Evolutionary conservation across 164 flowering plant genomes (phyloP).

Genomic region (Vitis labrusca): DNA sequence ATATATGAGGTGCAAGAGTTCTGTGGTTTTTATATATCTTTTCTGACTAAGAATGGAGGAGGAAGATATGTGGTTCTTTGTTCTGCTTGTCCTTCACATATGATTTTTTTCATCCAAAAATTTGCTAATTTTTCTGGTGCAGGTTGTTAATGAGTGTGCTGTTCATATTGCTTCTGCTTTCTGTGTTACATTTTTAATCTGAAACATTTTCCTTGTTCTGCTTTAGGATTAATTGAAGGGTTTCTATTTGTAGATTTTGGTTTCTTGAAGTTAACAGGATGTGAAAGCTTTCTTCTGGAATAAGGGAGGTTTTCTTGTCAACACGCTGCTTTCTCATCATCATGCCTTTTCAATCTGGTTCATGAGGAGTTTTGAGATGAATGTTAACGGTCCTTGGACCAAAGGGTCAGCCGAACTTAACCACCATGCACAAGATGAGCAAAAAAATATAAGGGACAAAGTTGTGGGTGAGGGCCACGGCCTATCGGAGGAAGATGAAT

Average conservation of each 20-base stretch:
- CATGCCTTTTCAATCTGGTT: slow-evolving; percentile 50
- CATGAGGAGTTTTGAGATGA: slow-evolving; percentile 48
- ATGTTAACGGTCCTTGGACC: slow-evolving; percentile 25
- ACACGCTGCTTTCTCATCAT: slow-evolving; percentile 28
- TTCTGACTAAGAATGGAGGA: too few relatives aligned
- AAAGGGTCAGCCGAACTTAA: slow-evolving; percentile 34
- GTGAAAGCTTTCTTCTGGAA: slow-evolving; percentile 29
- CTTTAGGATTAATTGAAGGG: slow-evolving; percentile 2
- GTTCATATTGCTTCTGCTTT: too few relatives aligned
- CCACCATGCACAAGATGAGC: slow-evolving; percentile 28
- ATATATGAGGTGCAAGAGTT: too few relatives aligned
- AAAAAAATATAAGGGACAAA: slow-evolving; percentile 39
- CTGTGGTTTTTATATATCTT: too few relatives aligned
- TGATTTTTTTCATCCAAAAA: too few relatives aligned
- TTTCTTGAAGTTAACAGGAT: slow-evolving; percentile 31
- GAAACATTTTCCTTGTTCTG: not conserved
- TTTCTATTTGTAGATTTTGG: slow-evolving; percentile 3
- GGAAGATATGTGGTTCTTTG: too few relatives aligned
- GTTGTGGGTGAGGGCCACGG: slow-evolving; percentile 46
- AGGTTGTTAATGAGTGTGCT: too few relatives aligned
- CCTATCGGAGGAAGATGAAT: slow-evolving; percentile 39
- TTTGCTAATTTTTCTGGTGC: too few relatives aligned
- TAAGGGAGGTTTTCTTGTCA: slow-evolving; percentile 23
- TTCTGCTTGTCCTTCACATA: too few relatives aligned
- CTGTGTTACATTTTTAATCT: too few relatives aligned